These are phyloP conservation scores for Pseudofabraea citricarpa DNA, from an alignment of 2,329 filamentous ascomycete genomes.

Conservation along the genomic window DNA sequence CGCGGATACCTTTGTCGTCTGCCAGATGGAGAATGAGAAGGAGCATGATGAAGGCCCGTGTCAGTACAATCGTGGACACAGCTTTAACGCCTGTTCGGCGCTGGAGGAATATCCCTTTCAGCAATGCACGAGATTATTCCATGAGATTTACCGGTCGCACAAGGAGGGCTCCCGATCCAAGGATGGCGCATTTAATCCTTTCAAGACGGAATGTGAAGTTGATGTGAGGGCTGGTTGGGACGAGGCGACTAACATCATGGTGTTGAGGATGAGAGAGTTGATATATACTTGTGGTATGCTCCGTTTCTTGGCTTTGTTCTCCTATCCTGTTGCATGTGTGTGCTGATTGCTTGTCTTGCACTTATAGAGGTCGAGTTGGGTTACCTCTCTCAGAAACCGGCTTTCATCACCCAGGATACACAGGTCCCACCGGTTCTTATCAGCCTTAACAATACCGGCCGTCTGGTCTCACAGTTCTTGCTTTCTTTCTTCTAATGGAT, in stretches of 20 bases:
- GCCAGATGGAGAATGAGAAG: conserved; percentile 10
- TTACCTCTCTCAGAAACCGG: conserved; percentile 10
- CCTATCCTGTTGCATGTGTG: too few relatives aligned
- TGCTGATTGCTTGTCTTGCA: not conserved
- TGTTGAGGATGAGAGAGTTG: conserved; percentile 10
- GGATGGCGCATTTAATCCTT: conserved; percentile 18
- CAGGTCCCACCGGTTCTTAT: not conserved
- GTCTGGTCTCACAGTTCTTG: not conserved
- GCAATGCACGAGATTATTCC: conserved; percentile 17
- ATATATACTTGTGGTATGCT: conserved; percentile 14
- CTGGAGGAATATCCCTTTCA: conserved; percentile 17
- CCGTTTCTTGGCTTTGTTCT: not conserved
- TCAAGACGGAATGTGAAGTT: conserved; percentile 5
- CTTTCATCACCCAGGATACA: conserved; percentile 1
- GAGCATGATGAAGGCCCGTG: not conserved
- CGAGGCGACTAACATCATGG: conserved; percentile 12
- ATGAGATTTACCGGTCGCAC: conserved; percentile 19
- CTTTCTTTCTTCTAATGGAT: not conserved
- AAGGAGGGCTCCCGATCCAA: conserved; percentile 10
- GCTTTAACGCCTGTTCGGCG: conserved; percentile 10
- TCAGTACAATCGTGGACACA: conserved; percentile 4
- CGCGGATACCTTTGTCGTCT: conserved; percentile 16
- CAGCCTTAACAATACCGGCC: not conserved
- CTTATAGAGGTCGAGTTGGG: conserved; percentile 12
- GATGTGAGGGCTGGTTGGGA: conserved; percentile 9